Evolutionary conservation across 192 early-diverging fungal species (phyloP), one percentile per base, ranked within the genome.

Genomic region (Coemansia sp.): DNA sequence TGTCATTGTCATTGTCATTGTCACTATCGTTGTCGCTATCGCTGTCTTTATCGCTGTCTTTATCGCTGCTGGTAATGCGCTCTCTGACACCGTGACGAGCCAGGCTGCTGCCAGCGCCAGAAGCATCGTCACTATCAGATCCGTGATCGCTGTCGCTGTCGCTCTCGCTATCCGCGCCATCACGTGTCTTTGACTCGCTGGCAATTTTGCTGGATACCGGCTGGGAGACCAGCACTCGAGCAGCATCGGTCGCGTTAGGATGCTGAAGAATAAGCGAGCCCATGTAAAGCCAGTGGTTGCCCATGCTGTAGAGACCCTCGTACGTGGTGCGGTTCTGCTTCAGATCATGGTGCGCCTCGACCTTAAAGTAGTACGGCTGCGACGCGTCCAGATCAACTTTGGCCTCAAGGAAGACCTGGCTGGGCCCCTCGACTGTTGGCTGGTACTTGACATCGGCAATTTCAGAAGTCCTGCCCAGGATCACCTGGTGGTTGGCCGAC

Each of bases 281-380:
- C 40, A 80, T 34, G 59, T 80, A 80, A n/a, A 67, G 31, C 77
- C 77, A 80, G 18, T 64, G 49, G 28, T 73, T 66, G 10, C 68
- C 72, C 17, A 50, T 50, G 45, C 72, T 80, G 50, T 71, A 80
- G 32, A 80, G 56, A 0, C 72, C 72, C 55, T 80, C 77, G 45
- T 80, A 80, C 7, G 72, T 80, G 22, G 77, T 80, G 22, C 77
- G 60, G 56, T 80, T 80, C 20, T 64, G 60, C 30, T 45, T 36
- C 29, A 80, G 49, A 34, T 80, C 72, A 30, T 80, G 77, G 59
- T 80, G 77, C 0, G 77, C 77, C 45, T 73, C 72, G 62, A 80
- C 72, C 55, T 74, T 80, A 48, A 80, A 80, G 38, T 74, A 67
- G 48, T 80, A 74, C 0, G 71, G 68, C 17, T 31, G 38, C 0